Evolutionary conservation across 352 stramenopile genomes (phyloP).

Genomic region (Phytopythium cucurbitacearum): DNA sequence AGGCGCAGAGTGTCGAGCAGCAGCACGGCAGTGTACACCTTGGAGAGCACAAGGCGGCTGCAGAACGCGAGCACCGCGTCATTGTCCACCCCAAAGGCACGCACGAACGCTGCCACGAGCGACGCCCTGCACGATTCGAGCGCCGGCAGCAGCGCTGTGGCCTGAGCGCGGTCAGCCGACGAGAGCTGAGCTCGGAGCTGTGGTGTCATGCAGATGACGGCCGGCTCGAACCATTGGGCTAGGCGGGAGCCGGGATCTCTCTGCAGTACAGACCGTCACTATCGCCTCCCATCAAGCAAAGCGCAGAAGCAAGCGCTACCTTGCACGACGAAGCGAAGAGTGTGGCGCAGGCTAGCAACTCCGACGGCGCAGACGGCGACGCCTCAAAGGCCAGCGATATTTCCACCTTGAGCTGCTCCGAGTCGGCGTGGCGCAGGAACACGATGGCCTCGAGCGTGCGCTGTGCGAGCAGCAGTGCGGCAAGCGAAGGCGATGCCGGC

Average conservation of each 20-base stretch:
- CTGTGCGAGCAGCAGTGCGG: conserved; percentile 25
- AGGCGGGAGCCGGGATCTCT: too few species aligned
- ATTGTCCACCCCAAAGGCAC: conserved; percentile 30
- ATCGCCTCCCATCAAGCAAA: neutral
- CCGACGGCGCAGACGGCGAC: conserved; percentile 22
- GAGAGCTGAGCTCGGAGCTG: conserved; percentile 17
- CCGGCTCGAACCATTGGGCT: conserved; percentile 5
- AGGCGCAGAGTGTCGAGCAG: conserved; percentile 42
- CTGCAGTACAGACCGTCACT: neutral
- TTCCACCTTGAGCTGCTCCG: conserved; percentile 20
- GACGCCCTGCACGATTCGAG: conserved; percentile 25
- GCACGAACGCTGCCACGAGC: conserved; percentile 37
- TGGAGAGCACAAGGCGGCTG: conserved; percentile 15
- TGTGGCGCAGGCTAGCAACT: conserved; percentile 34
- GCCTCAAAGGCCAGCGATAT: conserved; percentile 27
- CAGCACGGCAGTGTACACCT: conserved; percentile 30
- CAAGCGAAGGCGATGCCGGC: conserved; percentile 10
- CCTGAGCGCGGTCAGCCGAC: conserved; percentile 26
- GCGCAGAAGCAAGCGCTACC: neutral
- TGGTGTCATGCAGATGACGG: conserved; percentile 16
- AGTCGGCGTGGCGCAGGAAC: conserved; percentile 33
- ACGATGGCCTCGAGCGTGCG: conserved; percentile 21
- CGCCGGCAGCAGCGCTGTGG: conserved; percentile 33
- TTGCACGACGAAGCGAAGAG: conserved; percentile 11
- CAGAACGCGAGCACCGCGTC: conserved; percentile 29